A percentile compares a stretch with the other conserved stretches of the same genome.
These are phyloP conservation scores for Neurospora tetrasperma DNA, from an alignment of 495 filamentous ascomycete species.

Conservation along the genomic window DNA sequence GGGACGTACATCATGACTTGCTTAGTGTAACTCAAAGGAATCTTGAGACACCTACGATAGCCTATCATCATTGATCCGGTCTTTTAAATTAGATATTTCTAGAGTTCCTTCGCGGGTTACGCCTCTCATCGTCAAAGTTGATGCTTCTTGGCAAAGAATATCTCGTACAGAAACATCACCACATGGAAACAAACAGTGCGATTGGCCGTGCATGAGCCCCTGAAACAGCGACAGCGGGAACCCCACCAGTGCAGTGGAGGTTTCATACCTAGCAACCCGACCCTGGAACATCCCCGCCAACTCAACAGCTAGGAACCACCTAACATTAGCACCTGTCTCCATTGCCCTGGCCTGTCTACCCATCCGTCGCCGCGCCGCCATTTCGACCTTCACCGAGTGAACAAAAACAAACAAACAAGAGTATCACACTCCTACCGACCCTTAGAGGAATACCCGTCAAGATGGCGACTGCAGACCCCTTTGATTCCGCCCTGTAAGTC, in stretches of 20 bases:
- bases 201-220: slow-evolving; percentile 6
- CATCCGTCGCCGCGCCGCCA: neutral
- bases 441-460: slow-evolving; percentile 5
- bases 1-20: too few species aligned
- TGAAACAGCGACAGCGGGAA: slow-evolving; percentile 1
- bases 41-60: too few species aligned
- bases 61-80: too few species aligned
- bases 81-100: too few species aligned
- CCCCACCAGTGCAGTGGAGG: slow-evolving; percentile 7
- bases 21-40: too few species aligned
- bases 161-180: neutral
- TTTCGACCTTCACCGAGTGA: neutral
- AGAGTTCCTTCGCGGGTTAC: neutral
- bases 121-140: neutral
- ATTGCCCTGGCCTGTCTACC: neutral
- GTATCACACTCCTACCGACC: neutral
- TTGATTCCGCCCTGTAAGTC: slow-evolving; percentile 70
- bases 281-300: slow-evolving; percentile 5
- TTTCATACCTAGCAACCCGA: neutral
- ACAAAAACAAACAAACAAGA: neutral
- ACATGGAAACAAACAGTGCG: neutral
- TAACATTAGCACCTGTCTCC: neutral
- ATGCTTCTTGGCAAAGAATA: neutral
- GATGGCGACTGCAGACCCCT: slow-evolving; percentile 47
- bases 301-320: neutral